Evolutionary conservation across 495 filamentous ascomycete genomes (phyloP), one percentile per base, ranked within the genome.

Genomic region (Aspergillus wentii): DNA sequence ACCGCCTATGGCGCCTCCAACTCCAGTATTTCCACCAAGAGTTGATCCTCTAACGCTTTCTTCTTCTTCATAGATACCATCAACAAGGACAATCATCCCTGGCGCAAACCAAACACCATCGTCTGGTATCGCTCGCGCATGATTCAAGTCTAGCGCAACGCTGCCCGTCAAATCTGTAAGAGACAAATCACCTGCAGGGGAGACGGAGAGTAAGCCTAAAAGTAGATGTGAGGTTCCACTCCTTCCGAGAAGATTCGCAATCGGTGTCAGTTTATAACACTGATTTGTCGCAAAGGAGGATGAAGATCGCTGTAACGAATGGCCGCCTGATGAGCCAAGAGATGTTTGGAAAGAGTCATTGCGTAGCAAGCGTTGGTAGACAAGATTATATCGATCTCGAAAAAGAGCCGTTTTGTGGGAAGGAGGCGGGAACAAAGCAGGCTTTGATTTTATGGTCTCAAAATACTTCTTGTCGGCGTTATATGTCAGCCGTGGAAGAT

Each of bases 21-120:
- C 77, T 11, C 89, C 89, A 20, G 78, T 80, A 45, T 77, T 83
- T 8, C 82, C 78, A 20, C 85, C 84, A 1, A 94, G 68, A 1
- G 78, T 79, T 8, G 75, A 79, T 7, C 80, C 79, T 22, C 64
- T 61, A 18, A 76, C 72, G 49, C 79, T 78, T 38, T 85, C 85
- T 49, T 94, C 88, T 57, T 96, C 92, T 61, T 95, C 89, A 54
- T 97, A 98, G 15, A 88, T 75, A 2, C 92, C 92, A 52, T 97
- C 94, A 5, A 96, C 78, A 18, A 97, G 71, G 3, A 96, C 84
- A 40, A 98, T 87, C 87, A 95, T 95, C 2, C 92, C 92, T 0
- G 92, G 90, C 1, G 80, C 76, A 52, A 95, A 94, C 84, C 87
- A 97, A 5, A 84, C 83, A 13, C 85, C 88, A 46, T 94, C 81